Evolutionary conservation across 2,329 filamentous ascomycete species (phyloP), one percentile per base, ranked within the genome.

Genomic region (Mariannaea elegans): DNA sequence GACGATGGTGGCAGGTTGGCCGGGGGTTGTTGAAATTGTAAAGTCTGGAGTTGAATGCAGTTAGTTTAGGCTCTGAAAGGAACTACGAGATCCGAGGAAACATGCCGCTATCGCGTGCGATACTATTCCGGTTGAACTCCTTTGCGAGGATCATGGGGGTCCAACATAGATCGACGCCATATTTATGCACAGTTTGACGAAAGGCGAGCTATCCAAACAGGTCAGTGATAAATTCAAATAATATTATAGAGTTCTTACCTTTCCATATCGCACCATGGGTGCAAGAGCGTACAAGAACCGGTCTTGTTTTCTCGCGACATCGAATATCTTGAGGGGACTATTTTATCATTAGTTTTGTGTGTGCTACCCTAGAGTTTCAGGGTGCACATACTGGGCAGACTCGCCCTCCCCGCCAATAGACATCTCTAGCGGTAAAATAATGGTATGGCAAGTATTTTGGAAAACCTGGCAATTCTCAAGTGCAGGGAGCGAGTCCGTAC

Each of bases 111-210:
- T 88, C 84, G 56, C 87, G 80, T 48, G 87, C 87, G 65, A 84
- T 76, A 18, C 75, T 72, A 68, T 80, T 89, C 21, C 87, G 80
- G 75, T 89, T 89, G 72, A 90, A 90, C 71, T 90, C 87, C 69
- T 89, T 90, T 50, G 87, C 87, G 3, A 90, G 77, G 54, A 90
- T 86, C 89, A 91, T 91, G 41, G 89, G 89, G 2, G 88, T 90
- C 84, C 89, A 91, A 65, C 84, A 87, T 7, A 91, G 72, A 72
- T 91, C 88, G 14, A 85, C 84, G 46, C 84, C 85, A 72, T 89
- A 91, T 46, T 84, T 79, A 62, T 87, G 82, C 3, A 88, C 86
- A 0, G 89, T 88, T 66, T 90, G 84, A 46, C 89, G 84, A 71
- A 92, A 91, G 44, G 89, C 88, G 39, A 91, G 82, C 83, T 90